A percentile compares a stretch with the other conserved stretches of the same genome.
Evolutionary conservation across 75 land plant genomes (phyloP).

Genomic region (Ceratopteris richardii): DNA sequence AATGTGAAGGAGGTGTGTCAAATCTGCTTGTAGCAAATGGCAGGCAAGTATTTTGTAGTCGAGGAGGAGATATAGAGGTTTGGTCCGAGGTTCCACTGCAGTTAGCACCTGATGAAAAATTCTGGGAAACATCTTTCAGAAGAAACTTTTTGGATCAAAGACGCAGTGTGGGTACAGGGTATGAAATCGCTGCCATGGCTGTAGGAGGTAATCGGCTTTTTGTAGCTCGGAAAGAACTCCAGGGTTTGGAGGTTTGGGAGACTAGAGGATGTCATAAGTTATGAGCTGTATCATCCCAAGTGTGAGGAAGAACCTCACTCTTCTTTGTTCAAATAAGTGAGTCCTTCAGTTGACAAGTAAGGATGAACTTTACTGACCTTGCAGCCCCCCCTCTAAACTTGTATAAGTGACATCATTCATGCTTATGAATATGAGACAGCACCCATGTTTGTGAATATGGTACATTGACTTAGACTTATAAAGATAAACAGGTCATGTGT

Average conservation of each 20-base stretch:
- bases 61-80: constrained; percentile 65
- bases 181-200: constrained; percentile 38
- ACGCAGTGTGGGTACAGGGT: constrained; percentile 27
- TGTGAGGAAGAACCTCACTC: too few relatives aligned
- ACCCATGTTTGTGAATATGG: too few relatives aligned
- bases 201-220: constrained; percentile 75
- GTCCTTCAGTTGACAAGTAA: too few relatives aligned
- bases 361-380: too few relatives aligned
- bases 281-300: too few relatives aligned
- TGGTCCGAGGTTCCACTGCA: constrained; percentile 65
- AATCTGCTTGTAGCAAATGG: constrained; percentile 23
- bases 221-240: constrained; percentile 53
- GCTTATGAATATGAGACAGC: too few relatives aligned
- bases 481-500: too few relatives aligned
- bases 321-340: too few relatives aligned
- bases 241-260: constrained; percentile 77
- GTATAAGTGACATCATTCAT: too few relatives aligned
- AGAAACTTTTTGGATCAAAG: constrained; percentile 26
- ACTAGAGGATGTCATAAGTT: constrained; percentile 7
- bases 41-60: constrained; percentile 56
- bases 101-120: constrained; percentile 42
- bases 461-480: too few relatives aligned
- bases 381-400: too few relatives aligned
- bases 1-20: constrained; percentile 4
- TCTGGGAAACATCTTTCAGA: constrained; percentile 59